These are phyloP conservation scores for Staphylotrichum longicolle DNA, from an alignment of 495 filamentous ascomycete species.

Conservation along the genomic window DNA sequence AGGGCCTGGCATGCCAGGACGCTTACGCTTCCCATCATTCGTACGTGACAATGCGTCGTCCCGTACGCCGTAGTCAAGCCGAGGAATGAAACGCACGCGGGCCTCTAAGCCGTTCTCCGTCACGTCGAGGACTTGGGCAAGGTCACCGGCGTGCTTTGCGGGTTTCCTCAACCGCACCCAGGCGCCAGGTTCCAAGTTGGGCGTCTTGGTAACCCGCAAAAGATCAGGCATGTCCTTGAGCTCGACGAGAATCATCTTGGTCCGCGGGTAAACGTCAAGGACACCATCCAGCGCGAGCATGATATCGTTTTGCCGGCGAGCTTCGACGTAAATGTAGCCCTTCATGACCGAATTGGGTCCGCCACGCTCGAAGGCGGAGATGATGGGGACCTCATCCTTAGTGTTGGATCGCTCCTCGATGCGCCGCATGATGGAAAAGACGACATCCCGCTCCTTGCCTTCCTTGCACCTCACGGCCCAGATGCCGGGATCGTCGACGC, in stretches of 20 bases:
- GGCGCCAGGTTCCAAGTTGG: slow-evolving; percentile 78
- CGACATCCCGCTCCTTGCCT: slow-evolving; percentile 88
- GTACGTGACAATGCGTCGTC: slow-evolving; percentile 61
- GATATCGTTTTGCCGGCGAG: slow-evolving; percentile 80
- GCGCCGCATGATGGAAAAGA: slow-evolving; percentile 82
- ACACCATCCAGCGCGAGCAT: slow-evolving; percentile 76
- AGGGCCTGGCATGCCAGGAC: slow-evolving; percentile 55
- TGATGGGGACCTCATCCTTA: slow-evolving; percentile 73
- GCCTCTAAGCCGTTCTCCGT: slow-evolving; percentile 89
- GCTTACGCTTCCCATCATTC: slow-evolving; percentile 73
- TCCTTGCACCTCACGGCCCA: slow-evolving; percentile 92
- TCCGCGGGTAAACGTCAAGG: slow-evolving; percentile 74
- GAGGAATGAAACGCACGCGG: slow-evolving; percentile 79
- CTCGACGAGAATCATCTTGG: slow-evolving; percentile 81
- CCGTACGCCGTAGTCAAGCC: slow-evolving; percentile 85
- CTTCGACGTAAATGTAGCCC: slow-evolving; percentile 94
- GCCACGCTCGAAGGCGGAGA: slow-evolving; percentile 85
- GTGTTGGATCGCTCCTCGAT: slow-evolving; percentile 73
- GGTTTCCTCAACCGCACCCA: slow-evolving; percentile 86
- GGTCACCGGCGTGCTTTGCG: slow-evolving; percentile 80
- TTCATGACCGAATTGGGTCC: slow-evolving; percentile 69
- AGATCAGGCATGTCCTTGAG: slow-evolving; percentile 98
- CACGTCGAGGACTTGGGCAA: slow-evolving; percentile 91
- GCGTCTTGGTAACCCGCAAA: slow-evolving; percentile 80
- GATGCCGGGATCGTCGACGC: slow-evolving; percentile 92